Evolutionary conservation across 1,284 basidiomycete genomes (phyloP).

Genomic region (Puccinia horiana): DNA sequence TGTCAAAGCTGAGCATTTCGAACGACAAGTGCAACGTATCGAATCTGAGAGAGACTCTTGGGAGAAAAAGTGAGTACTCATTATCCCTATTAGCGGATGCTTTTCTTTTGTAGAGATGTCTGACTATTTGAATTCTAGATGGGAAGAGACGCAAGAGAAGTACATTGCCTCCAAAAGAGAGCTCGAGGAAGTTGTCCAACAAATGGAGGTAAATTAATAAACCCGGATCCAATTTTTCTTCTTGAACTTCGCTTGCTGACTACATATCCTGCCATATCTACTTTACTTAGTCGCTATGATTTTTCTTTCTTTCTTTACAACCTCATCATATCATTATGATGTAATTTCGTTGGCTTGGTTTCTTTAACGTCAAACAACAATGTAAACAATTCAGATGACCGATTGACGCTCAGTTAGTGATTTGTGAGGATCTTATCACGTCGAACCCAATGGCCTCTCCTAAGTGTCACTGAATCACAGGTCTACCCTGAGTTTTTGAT

Average conservation of each 20-base stretch:
- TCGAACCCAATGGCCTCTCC: background rate
- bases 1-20: constrained; percentile 98
- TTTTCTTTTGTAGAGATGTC: background rate
- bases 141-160: constrained; percentile 73
- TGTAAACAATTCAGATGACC: background rate
- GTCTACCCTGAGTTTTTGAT: too few species aligned
- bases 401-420: constrained; percentile 3
- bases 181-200: constrained; percentile 79
- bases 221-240: background rate
- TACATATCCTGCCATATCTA: background rate
- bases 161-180: constrained; percentile 77
- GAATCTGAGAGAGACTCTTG: constrained; percentile 89
- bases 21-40: constrained; percentile 80
- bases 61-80: constrained; percentile 85
- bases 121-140: constrained; percentile 50
- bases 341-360: background rate
- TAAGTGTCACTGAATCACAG: background rate
- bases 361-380: background rate
- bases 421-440: background rate
- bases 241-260: background rate
- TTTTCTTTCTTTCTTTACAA: background rate
- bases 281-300: constrained; percentile 17
- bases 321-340: background rate
- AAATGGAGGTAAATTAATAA: constrained; percentile 66
- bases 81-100: background rate